Evolutionary conservation across 2,329 filamentous ascomycete genomes (phyloP).

Genomic region (Neopestalotiopsis rosae): DNA sequence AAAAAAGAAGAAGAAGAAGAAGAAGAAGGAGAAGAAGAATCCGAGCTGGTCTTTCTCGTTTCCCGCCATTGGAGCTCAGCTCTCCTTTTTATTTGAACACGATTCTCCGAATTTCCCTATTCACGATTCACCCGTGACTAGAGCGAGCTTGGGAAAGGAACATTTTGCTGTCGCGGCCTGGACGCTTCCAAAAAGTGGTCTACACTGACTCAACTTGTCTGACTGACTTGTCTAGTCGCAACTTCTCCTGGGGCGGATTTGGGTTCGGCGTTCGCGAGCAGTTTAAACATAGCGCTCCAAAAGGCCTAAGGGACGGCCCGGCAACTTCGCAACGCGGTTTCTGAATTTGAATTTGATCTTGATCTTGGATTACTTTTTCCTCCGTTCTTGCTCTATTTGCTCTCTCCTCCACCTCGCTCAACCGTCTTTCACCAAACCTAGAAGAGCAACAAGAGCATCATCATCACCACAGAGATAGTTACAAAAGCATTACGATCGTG

Average conservation of each 20-base stretch:
- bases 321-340: slow-evolving; percentile 2
- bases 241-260: background rate
- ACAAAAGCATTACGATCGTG: background rate
- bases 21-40: background rate
- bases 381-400: too few relatives aligned
- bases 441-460: background rate
- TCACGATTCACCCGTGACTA: background rate
- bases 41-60: background rate
- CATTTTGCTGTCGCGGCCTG: background rate
- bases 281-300: slow-evolving; percentile 9
- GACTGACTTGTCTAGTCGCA: slow-evolving; percentile 10
- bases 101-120: background rate
- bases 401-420: background rate
- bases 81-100: background rate
- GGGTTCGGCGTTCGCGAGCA: slow-evolving; percentile 11
- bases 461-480: background rate
- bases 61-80: background rate
- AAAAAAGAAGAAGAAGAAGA: too few relatives aligned
- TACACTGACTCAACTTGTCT: background rate
- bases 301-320: slow-evolving; percentile 7
- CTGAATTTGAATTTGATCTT: background rate
- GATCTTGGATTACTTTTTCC: background rate
- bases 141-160: background rate
- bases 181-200: slow-evolving; percentile 5
- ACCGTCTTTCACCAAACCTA: background rate